These are phyloP conservation scores for Dioscorea alata DNA, from an alignment of 106 monocot genomes.

Conservation along the genomic window DNA sequence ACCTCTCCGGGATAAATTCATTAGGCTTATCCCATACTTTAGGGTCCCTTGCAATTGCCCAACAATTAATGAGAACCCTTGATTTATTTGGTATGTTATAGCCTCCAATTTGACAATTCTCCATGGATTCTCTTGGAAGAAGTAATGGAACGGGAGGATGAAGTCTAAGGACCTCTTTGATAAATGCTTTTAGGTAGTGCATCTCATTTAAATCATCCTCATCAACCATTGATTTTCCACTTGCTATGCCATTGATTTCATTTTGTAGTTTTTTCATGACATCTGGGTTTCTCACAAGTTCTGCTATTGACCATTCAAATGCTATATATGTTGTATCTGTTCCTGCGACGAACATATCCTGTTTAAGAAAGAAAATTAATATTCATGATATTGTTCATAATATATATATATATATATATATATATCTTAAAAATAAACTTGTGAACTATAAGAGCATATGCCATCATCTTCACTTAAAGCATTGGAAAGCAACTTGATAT, in stretches of 20 bases:
- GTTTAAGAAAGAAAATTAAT: neutral
- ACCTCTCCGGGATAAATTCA: slow-evolving; percentile 1
- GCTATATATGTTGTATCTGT: slow-evolving; percentile 24
- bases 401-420: too few relatives aligned
- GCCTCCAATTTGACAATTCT: neutral
- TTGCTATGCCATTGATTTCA: slow-evolving; percentile 15
- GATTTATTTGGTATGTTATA: neutral
- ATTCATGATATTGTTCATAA: too few relatives aligned
- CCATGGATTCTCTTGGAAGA: neutral
- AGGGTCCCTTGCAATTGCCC: neutral
- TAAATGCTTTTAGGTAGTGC: neutral
- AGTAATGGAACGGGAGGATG: slow-evolving; percentile 1
- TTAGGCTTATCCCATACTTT: neutral
- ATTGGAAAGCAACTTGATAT: too few relatives aligned
- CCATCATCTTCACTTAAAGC: too few relatives aligned
- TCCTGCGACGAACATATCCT: slow-evolving; percentile 30
- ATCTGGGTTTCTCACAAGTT: slow-evolving; percentile 18
- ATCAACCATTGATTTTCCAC: neutral
- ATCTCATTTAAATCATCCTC: neutral
- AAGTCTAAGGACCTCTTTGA: neutral
- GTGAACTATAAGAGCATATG: too few relatives aligned
- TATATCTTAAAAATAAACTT: slow-evolving; percentile 8
- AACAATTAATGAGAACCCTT: neutral
- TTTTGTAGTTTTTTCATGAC: slow-evolving; percentile 31
- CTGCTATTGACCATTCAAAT: slow-evolving; percentile 32